Evolutionary conservation across 306 rosid species (phyloP).

Genomic region (Corylus avellana): DNA sequence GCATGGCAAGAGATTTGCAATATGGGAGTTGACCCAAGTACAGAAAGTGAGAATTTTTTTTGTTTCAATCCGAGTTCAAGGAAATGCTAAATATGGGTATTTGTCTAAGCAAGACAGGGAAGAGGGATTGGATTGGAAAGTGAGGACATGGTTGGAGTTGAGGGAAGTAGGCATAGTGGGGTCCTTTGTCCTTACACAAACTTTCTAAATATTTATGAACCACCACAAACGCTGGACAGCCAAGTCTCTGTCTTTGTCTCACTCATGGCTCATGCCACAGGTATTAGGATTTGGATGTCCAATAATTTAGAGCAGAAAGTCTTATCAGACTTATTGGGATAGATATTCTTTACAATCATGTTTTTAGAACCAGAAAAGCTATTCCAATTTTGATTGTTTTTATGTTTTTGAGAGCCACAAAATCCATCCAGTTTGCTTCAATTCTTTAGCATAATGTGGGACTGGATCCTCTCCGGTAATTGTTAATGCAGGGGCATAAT

Average conservation of each 20-base stretch:
- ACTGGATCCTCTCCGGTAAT: too few species aligned
- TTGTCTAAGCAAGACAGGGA: slow-evolving; percentile 22
- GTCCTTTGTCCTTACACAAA: slow-evolving; percentile 5
- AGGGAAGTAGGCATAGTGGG: slow-evolving; percentile 30
- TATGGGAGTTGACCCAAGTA: slow-evolving; percentile 1
- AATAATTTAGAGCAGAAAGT: too few species aligned
- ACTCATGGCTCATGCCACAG: too few species aligned
- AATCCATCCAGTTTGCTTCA: too few species aligned
- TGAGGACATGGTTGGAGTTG: slow-evolving; percentile 37
- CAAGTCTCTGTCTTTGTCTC: slow-evolving; percentile 17
- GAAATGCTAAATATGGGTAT: slow-evolving; percentile 6
- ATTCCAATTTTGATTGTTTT: too few species aligned
- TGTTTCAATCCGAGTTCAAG: not conserved
- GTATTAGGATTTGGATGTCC: too few species aligned
- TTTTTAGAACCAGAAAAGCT: too few species aligned
- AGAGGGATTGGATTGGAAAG: slow-evolving; percentile 35
- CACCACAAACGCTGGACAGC: slow-evolving; percentile 17
- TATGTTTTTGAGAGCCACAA: too few species aligned
- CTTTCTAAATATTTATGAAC: not conserved
- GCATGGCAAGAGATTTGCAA: slow-evolving; percentile 47
- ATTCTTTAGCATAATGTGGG: too few species aligned
- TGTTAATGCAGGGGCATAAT: too few species aligned
- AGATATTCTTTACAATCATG: too few species aligned
- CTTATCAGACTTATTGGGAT: too few species aligned
- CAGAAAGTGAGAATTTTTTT: slow-evolving; percentile 1